A percentile compares a stretch with the other conserved stretches of the same genome.
Conservation (phyloP, 345 rosid genomes). For the Bretschneidera sinensis region DNA sequence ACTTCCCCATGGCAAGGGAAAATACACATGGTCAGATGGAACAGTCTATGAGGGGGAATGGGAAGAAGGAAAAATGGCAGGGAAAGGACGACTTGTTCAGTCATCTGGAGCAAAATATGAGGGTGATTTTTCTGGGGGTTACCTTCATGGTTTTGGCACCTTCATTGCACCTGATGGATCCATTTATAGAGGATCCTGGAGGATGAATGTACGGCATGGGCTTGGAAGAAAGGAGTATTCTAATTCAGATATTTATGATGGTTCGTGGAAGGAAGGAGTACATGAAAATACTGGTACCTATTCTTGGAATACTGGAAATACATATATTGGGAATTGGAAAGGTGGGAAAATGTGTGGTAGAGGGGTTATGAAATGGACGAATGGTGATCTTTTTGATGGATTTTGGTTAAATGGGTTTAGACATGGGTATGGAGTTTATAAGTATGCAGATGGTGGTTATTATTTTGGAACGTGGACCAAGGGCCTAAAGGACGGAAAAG, state of each 20-base stretch:
- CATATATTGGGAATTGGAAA: constrained; percentile 79
- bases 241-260: constrained; percentile 73
- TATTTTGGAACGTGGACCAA: constrained; percentile 79
- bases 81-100: constrained; percentile 73
- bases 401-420: constrained; percentile 74
- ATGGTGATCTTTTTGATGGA: constrained; percentile 77
- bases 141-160: constrained; percentile 79
- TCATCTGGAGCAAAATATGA: constrained; percentile 68
- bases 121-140: constrained; percentile 86
- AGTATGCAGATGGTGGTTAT: constrained; percentile 70
- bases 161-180: constrained; percentile 55
- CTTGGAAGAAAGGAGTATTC: constrained; percentile 67
- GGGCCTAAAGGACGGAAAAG: constrained; percentile 89
- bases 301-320: constrained; percentile 76
- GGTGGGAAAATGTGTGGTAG: constrained; percentile 73
- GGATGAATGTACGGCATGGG: constrained; percentile 82
- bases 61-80: constrained; percentile 79
- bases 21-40: constrained; percentile 67
- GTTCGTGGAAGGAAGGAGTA: constrained; percentile 85
- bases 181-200: constrained; percentile 70
- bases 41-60: constrained; percentile 79
- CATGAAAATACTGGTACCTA: constrained; percentile 83
- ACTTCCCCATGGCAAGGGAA: constrained; percentile 76
- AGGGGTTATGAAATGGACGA: constrained; percentile 90
- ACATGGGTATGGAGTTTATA: constrained; percentile 81